Conservation (phyloP, 164 flowering plant species). For the Tetrastigma voinierianum region DNA sequence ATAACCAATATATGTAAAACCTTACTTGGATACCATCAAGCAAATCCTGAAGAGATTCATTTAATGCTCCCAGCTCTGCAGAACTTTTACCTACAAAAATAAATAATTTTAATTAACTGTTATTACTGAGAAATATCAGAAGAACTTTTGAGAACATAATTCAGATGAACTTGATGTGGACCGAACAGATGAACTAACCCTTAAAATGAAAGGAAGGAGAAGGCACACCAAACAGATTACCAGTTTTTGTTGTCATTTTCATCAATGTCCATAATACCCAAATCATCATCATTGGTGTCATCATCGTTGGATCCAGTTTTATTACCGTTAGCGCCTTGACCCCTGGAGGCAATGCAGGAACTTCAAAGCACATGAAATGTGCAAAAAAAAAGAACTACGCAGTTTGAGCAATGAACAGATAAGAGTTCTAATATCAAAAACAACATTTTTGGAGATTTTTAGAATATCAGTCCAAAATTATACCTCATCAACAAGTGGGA, state of each 20-base stretch:
- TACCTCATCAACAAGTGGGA: conserved; percentile 98
- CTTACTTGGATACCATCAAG: conserved; percentile 95
- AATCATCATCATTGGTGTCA: conserved; percentile 74
- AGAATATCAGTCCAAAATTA: neutral
- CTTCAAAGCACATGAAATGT: conserved; percentile 99
- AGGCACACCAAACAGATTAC: conserved; percentile 26
- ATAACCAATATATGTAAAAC: conserved; percentile 3
- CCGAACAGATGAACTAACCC: no score
- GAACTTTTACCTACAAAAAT: conserved; percentile 53
- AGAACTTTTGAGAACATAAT: neutral
- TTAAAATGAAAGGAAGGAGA: no score
- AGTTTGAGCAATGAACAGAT: conserved; percentile 9
- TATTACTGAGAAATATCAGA: neutral
- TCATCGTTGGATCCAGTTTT: conserved; percentile 46
- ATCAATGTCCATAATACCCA: conserved; percentile 91
- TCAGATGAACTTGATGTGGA: neutral
- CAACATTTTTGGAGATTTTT: neutral
- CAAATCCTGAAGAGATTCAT: conserved; percentile 87
- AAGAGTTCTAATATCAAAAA: neutral
- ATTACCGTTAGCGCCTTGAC: conserved; percentile 41
- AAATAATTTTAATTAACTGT: neutral
- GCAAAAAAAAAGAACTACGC: conserved; percentile 99
- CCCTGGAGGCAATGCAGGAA: conserved; percentile 91
- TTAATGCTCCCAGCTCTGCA: conserved; percentile 69
- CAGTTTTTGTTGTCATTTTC: conserved; percentile 73